A percentile compares a stretch with the other conserved stretches of the same genome.
Conservation (phyloP, 495 filamentous ascomycete genomes). For the Aspergillus wentii region DNA sequence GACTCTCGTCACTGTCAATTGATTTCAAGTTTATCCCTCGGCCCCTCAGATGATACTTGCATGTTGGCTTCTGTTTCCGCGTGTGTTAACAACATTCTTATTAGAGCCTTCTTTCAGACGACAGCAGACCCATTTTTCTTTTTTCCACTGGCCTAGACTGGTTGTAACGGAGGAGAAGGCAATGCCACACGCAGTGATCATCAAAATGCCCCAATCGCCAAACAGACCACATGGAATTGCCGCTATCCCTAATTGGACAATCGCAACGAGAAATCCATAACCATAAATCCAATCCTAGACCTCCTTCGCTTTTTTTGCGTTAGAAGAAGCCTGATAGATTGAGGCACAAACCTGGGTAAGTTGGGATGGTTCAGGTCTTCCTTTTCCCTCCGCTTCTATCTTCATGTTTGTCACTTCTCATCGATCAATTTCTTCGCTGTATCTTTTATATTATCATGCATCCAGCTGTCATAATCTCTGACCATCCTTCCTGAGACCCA, state of each 20-base stretch:
- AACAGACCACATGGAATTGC: conserved; percentile 35
- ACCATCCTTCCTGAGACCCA: conserved; percentile 50
- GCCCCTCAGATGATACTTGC: conserved; percentile 39
- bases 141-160: conserved; percentile 38
- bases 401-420: conserved; percentile 12
- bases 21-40: too few relatives aligned
- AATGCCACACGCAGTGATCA: conserved; percentile 37
- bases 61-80: conserved; percentile 41
- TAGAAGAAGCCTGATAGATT: conserved; percentile 12
- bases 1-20: too few relatives aligned
- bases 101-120: too few relatives aligned
- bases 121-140: conserved; percentile 48
- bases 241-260: conserved; percentile 44
- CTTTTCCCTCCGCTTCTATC: conserved; percentile 4
- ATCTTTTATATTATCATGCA: conserved; percentile 9
- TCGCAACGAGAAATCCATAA: conserved; percentile 23
- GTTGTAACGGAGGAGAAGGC: conserved; percentile 30
- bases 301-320: conserved; percentile 12
- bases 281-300: conserved; percentile 25
- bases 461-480: conserved; percentile 42
- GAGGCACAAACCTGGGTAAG: conserved; percentile 14
- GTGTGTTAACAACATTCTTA: conserved; percentile 32
- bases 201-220: conserved; percentile 40
- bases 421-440: conserved; percentile 8
- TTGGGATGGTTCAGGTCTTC: conserved; percentile 6